Percentiles rank a stretch among this genome's conserved stretches.
phyloP scores from a whole-genome alignment of 75 land plant genomes.

The Larix kaempferi region DNA sequence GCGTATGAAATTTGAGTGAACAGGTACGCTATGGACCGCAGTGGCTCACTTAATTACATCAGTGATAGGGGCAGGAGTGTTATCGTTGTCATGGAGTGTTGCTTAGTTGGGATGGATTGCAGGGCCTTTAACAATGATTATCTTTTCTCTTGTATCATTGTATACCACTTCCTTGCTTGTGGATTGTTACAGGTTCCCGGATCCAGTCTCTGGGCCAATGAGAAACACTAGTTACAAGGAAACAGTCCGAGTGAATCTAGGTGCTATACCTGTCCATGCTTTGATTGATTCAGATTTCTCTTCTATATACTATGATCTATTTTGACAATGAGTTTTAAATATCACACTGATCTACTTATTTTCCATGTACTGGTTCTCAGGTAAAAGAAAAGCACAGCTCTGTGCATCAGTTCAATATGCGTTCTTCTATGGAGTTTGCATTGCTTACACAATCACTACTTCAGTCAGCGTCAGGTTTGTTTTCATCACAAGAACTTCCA shows the following conservation, averaged over 20 bases:
- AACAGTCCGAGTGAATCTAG: constrained; percentile 30
- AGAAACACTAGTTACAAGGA: constrained; percentile 67
- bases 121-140: constrained; percentile 58
- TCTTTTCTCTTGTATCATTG: constrained; percentile 54
- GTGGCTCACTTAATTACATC: constrained; percentile 46
- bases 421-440: constrained; percentile 32
- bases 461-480: constrained; percentile 42
- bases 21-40: constrained; percentile 47
- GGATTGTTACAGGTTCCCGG: constrained; percentile 68
- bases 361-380: constrained; percentile 10
- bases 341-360: no score
- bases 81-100: constrained; percentile 51
- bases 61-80: constrained; percentile 52
- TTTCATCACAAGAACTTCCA: no score
- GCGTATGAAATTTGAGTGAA: no score
- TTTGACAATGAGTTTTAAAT: no score
- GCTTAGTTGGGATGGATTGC: constrained; percentile 76
- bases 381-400: constrained; percentile 27
- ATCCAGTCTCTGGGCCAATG: constrained; percentile 49
- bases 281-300: no score
- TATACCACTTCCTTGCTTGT: constrained; percentile 50
- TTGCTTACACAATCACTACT: constrained; percentile 64
- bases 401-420: constrained; percentile 42
- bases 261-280: no score
- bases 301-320: no score